Conservation (phyloP, 768 basidiomycete species). For the Pleurotus ostreatus region DNA sequence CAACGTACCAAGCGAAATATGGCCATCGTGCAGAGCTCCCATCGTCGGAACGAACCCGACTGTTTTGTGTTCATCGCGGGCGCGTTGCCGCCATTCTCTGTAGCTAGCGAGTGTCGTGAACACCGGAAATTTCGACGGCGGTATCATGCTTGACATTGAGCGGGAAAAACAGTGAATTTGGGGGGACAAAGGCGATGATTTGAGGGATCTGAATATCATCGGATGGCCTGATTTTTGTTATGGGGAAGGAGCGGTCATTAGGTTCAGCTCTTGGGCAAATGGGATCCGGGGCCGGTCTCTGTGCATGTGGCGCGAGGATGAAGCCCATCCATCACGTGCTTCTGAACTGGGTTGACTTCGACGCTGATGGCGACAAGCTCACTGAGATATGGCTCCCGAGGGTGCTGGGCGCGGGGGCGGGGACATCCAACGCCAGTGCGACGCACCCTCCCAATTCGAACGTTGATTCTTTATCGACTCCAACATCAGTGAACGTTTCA, state of each 20-base stretch:
- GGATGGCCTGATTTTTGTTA: not conserved
- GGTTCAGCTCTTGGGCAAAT: not conserved
- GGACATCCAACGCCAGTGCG: too few species aligned
- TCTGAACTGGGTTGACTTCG: too few species aligned
- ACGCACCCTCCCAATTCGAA: not conserved
- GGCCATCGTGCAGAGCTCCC: constrained; percentile 95
- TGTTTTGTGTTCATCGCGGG: constrained; percentile 50
- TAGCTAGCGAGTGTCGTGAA: constrained; percentile 60
- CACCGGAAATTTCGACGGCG: constrained; percentile 31
- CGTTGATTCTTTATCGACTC: not conserved
- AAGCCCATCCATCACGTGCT: not conserved
- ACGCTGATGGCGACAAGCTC: too few species aligned
- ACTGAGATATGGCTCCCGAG: too few species aligned
- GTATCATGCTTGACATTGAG: constrained; percentile 1
- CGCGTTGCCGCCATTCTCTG: constrained; percentile 71
- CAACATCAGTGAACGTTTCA: too few species aligned
- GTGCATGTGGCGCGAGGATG: not conserved
- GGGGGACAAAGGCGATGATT: too few species aligned
- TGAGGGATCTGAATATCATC: not conserved
- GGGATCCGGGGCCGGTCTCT: not conserved
- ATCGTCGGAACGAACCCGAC: constrained; percentile 98
- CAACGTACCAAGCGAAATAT: constrained; percentile 79
- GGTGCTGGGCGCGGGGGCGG: too few species aligned
- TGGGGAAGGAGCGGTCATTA: not conserved
- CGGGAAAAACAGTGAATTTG: not conserved